Evolutionary conservation across 164 flowering plant species (phyloP).

Genomic region (Macadamia integrifolia): DNA sequence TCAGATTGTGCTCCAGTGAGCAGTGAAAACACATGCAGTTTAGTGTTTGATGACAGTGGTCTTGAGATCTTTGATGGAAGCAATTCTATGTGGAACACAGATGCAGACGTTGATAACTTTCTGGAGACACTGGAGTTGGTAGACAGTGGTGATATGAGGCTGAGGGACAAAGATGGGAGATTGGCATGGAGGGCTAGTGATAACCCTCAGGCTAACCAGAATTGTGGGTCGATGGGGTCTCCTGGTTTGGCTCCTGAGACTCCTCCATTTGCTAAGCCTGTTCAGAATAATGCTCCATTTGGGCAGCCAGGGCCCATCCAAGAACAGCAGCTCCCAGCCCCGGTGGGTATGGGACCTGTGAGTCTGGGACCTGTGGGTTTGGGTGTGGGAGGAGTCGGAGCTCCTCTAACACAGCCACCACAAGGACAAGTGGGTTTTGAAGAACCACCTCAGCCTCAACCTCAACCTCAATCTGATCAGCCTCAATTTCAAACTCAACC

Average conservation of each 20-base stretch:
- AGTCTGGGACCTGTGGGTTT: no score
- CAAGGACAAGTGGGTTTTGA: not conserved
- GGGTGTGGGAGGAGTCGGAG: no score
- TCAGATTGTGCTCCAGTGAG: slow-evolving; percentile 37
- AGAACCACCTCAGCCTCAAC: slow-evolving; percentile 14
- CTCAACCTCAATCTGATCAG: slow-evolving; percentile 2
- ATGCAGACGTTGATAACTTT: slow-evolving; percentile 22
- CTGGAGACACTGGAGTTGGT: slow-evolving; percentile 30
- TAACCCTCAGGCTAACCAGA: slow-evolving; percentile 24
- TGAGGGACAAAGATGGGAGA: slow-evolving; percentile 31
- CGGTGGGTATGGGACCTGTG: no score
- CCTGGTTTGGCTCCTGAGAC: slow-evolving; percentile 26
- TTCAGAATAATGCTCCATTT: slow-evolving; percentile 17
- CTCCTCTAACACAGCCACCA: not conserved
- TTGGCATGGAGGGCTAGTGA: slow-evolving; percentile 37
- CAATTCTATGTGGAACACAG: slow-evolving; percentile 31
- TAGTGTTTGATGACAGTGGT: slow-evolving; percentile 36
- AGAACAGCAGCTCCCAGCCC: not conserved
- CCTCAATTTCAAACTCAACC: slow-evolving; percentile 6
- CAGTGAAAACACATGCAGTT: slow-evolving; percentile 28
- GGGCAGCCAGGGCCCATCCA: slow-evolving; percentile 20
- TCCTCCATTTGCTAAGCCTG: slow-evolving; percentile 35
- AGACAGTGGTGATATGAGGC: slow-evolving; percentile 38
- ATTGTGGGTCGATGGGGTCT: slow-evolving; percentile 34
- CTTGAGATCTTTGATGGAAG: slow-evolving; percentile 42